Evolutionary conservation across 2,329 filamentous ascomycete genomes (phyloP).

Genomic region (Arthroderma uncinatum): DNA sequence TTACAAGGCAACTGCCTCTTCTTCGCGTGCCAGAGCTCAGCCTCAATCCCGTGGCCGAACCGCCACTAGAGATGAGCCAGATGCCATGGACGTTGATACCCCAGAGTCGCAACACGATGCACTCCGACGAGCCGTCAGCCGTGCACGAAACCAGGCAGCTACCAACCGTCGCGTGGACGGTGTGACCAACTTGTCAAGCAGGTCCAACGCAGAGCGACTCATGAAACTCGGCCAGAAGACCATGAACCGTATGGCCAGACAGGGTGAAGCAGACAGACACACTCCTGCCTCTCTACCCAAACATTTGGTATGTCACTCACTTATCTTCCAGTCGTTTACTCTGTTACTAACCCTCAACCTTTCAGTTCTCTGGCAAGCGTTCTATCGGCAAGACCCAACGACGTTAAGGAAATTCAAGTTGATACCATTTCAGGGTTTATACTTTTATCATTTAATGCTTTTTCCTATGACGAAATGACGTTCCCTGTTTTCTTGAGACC

Average conservation of each 20-base stretch:
- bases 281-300: conserved; percentile 69
- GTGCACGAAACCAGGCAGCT: conserved; percentile 46
- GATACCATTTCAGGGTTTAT: conserved; percentile 1
- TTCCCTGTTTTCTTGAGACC: neutral
- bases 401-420: conserved; percentile 22
- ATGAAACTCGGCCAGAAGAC: conserved; percentile 89
- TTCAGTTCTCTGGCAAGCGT: conserved; percentile 75
- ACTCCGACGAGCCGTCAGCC: conserved; percentile 61
- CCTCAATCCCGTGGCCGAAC: conserved; percentile 58
- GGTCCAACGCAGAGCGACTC: conserved; percentile 72
- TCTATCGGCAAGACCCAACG: conserved; percentile 72
- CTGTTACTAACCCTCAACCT: conserved; percentile 16
- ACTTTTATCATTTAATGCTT: neutral
- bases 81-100: conserved; percentile 38
- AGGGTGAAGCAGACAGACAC: conserved; percentile 94
- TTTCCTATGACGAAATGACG: conserved; percentile 1
- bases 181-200: conserved; percentile 54
- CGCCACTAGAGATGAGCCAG: conserved; percentile 50
- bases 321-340: conserved; percentile 5
- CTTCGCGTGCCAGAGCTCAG: conserved; percentile 51
- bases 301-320: conserved; percentile 57
- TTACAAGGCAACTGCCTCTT: conserved; percentile 61
- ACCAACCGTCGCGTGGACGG: conserved; percentile 38
- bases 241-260: conserved; percentile 96
- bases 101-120: conserved; percentile 30